A percentile compares a stretch with the other conserved stretches of the same genome.
phyloP scores from a whole-genome alignment of 2,329 filamentous ascomycete genomes.

The Daldinia sp. region DNA sequence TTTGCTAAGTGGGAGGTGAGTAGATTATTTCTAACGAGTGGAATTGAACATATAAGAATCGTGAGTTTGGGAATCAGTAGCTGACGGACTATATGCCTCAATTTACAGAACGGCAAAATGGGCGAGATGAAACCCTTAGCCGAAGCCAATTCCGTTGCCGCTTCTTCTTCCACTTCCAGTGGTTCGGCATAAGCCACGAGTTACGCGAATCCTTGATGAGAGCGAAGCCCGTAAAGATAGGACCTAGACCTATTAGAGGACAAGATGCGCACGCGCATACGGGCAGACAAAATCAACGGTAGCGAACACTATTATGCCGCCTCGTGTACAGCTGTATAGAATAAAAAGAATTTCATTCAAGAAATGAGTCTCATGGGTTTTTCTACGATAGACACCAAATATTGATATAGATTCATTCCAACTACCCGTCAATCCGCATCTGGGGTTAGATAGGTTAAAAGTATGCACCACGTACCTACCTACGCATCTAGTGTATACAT shows the following conservation, averaged over 20 bases:
- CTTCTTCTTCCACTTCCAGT: constrained; percentile 49
- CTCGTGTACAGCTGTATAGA: constrained; percentile 48
- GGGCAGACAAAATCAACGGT: constrained; percentile 32
- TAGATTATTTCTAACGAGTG: constrained; percentile 40
- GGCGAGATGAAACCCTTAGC: constrained; percentile 80
- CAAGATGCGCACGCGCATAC: constrained; percentile 30
- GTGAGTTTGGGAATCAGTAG: constrained; percentile 28
- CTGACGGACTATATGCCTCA: constrained; percentile 50
- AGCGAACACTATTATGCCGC: constrained; percentile 17
- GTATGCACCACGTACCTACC: not conserved
- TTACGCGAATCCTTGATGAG: constrained; percentile 20
- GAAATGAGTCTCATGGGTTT: not conserved
- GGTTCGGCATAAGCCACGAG: constrained; percentile 47
- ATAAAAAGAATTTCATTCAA: constrained; percentile 30
- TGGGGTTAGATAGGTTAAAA: not conserved
- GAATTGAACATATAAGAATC: not conserved
- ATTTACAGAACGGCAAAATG: constrained; percentile 89
- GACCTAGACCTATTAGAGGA: constrained; percentile 9
- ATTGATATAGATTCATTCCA: not conserved
- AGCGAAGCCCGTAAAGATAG: constrained; percentile 3
- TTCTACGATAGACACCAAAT: not conserved
- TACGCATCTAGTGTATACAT: not conserved
- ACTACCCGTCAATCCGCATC: not conserved
- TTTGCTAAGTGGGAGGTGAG: constrained; percentile 97
- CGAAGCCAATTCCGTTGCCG: constrained; percentile 58